phyloP scores from a whole-genome alignment of 768 basidiomycete species.

The Rhodosporidiobolus odoratus region DNA sequence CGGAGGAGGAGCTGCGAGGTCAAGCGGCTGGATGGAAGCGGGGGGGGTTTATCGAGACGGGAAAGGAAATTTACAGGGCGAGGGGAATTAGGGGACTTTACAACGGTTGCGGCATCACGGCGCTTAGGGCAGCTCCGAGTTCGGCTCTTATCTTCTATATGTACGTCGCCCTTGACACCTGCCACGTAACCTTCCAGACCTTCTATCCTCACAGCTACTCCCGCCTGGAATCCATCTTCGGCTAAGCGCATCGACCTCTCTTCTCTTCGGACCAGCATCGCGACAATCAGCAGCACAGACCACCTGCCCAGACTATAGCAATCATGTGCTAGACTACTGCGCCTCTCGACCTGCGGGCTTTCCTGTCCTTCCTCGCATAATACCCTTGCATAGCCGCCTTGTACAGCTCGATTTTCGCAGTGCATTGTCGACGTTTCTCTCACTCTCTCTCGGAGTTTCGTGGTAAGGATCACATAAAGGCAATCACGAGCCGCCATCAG shows the following conservation, averaged over 20 bases:
- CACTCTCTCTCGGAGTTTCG: not conserved
- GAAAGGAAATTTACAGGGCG: constrained; percentile 63
- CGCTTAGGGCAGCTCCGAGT: constrained; percentile 75
- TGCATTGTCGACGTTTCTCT: not conserved
- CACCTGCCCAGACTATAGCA: too few relatives aligned
- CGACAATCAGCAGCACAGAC: too few relatives aligned
- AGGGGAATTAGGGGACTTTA: constrained; percentile 81
- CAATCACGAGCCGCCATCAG: too few relatives aligned
- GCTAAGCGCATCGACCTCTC: too few relatives aligned
- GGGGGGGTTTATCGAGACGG: constrained; percentile 53
- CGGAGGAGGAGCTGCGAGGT: constrained; percentile 71
- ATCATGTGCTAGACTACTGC: too few relatives aligned
- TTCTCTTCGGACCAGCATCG: too few relatives aligned
- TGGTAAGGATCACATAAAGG: not conserved
- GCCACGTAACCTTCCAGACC: not conserved
- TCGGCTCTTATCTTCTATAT: constrained; percentile 90
- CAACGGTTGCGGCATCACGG: constrained; percentile 87
- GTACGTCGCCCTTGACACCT: constrained; percentile 43
- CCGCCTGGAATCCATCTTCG: constrained; percentile 33
- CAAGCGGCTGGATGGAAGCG: constrained; percentile 29
- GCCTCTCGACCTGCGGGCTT: too few relatives aligned
- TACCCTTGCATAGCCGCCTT: not conserved
- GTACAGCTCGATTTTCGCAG: not conserved
- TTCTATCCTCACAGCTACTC: constrained; percentile 15
- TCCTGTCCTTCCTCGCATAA: not conserved